These are phyloP conservation scores for Phytopythium chamaehyphon DNA, from an alignment of 352 stramenopile species.

Conservation along the genomic window DNA sequence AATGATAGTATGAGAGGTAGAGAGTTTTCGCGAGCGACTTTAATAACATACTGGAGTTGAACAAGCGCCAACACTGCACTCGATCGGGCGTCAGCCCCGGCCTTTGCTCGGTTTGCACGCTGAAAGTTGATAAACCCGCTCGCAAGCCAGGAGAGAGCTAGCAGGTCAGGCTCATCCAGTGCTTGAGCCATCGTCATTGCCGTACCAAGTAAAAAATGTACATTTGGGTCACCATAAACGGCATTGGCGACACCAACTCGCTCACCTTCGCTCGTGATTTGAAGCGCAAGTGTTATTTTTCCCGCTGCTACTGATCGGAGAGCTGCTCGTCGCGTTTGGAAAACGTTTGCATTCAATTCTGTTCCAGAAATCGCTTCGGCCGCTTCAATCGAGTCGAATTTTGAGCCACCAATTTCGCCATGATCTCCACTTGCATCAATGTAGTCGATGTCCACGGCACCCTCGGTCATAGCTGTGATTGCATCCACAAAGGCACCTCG, in stretches of 20 bases:
- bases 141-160: slow-evolving; percentile 37
- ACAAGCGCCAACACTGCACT: slow-evolving; percentile 13
- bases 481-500: slow-evolving; percentile 42
- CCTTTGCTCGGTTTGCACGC: neutral
- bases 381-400: neutral
- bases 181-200: slow-evolving; percentile 31
- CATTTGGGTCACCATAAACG: slow-evolving; percentile 12
- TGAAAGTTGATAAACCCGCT: slow-evolving; percentile 44
- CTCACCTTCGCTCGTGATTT: slow-evolving; percentile 28
- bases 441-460: slow-evolving; percentile 34
- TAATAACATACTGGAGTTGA: slow-evolving; percentile 29
- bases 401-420: neutral
- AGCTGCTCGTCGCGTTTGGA: slow-evolving; percentile 28
- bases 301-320: slow-evolving; percentile 32
- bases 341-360: slow-evolving; percentile 6
- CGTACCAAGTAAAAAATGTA: slow-evolving; percentile 28
- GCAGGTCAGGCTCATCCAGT: slow-evolving; percentile 42
- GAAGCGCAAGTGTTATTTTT: slow-evolving; percentile 35
- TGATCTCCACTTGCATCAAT: slow-evolving; percentile 14
- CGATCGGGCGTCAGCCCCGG: slow-evolving; percentile 2
- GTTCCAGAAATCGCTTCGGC: neutral
- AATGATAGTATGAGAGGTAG: slow-evolving; percentile 27
- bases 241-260: slow-evolving; percentile 4
- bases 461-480: slow-evolving; percentile 17
- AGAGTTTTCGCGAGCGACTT: slow-evolving; percentile 29